A percentile compares a stretch with the other conserved stretches of the same genome.
phyloP scores from a whole-genome alignment of 176 grass and related monocot genomes.

The Oryza longistaminata region DNA sequence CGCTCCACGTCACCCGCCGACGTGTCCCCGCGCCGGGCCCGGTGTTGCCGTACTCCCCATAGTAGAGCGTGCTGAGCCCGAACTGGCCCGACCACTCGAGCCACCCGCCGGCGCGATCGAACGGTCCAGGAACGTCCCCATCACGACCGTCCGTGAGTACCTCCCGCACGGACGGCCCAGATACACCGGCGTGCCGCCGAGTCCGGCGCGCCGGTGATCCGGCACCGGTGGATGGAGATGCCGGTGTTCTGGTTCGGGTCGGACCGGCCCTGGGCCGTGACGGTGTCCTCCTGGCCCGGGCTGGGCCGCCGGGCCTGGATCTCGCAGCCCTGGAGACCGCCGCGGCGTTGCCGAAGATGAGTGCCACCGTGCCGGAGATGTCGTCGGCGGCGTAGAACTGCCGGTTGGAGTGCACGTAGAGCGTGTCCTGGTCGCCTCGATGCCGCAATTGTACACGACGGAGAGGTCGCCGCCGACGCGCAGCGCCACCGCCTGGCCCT shows the following conservation, averaged over 20 bases:
- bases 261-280: constrained; percentile 71
- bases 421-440: constrained; percentile 80
- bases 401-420: constrained; percentile 69
- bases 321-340: constrained; percentile 60
- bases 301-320: constrained; percentile 48
- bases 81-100: constrained; percentile 55
- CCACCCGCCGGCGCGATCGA: constrained; percentile 58
- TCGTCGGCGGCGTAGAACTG: constrained; percentile 56
- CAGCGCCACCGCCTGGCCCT: constrained; percentile 73
- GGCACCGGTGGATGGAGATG: constrained; percentile 69
- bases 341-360: constrained; percentile 81
- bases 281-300: constrained; percentile 28
- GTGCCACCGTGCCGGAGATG: constrained; percentile 75
- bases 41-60: constrained; percentile 71
- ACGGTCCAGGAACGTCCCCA: constrained; percentile 46
- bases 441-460: constrained; percentile 62
- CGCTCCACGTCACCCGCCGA: constrained; percentile 53
- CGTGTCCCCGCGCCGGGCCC: constrained; percentile 37
- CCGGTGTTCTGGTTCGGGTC: constrained; percentile 81
- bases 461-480: constrained; percentile 62
- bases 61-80: constrained; percentile 56
- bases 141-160: constrained; percentile 62
- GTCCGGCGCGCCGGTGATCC: constrained; percentile 47
- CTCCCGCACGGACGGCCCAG: constrained; percentile 72
- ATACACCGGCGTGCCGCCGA: constrained; percentile 51